These are phyloP conservation scores for Trypanosoma theileri DNA, from an alignment of 208 protist genomes.

Conservation along the genomic window DNA sequence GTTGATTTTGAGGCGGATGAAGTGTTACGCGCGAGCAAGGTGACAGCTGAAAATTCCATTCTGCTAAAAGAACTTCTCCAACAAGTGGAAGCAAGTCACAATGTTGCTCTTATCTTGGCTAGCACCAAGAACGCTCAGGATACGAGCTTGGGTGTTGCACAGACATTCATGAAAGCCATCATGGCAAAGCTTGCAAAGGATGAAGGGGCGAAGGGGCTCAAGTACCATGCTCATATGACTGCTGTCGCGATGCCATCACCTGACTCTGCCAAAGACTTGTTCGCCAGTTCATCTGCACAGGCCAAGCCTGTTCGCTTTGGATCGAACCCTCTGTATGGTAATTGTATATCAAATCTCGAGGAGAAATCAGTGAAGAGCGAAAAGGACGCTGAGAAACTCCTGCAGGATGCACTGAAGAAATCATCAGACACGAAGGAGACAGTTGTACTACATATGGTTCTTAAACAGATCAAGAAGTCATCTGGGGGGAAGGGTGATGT, in stretches of 20 bases:
- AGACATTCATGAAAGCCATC: constrained; percentile 32
- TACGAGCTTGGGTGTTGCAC: constrained; percentile 17
- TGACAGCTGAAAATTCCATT: constrained; percentile 26
- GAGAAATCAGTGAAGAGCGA: constrained; percentile 22
- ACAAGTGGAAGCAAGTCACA: constrained; percentile 57
- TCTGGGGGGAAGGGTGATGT: constrained; percentile 29
- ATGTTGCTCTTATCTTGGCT: constrained; percentile 47
- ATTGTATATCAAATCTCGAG: constrained; percentile 48
- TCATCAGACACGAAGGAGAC: constrained; percentile 34
- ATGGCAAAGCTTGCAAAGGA: constrained; percentile 29
- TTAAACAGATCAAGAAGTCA: constrained; percentile 35
- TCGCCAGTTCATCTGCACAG: constrained; percentile 21
- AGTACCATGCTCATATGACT: constrained; percentile 35
- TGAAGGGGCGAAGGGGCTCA: constrained; percentile 26
- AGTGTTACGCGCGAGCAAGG: constrained; percentile 9
- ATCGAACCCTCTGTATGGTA: constrained; percentile 63
- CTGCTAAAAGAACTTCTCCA: constrained; percentile 38
- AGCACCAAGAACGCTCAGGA: constrained; percentile 34
- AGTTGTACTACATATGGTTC: constrained; percentile 39
- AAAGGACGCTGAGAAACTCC: constrained; percentile 29
- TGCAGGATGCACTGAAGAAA: constrained; percentile 29
- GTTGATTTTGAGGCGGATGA: constrained; percentile 37
- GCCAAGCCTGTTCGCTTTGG: constrained; percentile 38
- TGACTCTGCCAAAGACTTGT: constrained; percentile 42
- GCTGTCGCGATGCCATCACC: constrained; percentile 36